Percentiles rank a stretch among this genome's conserved stretches.
phyloP scores from a whole-genome alignment of 371 early-diverging fungal species.

The Mucor saturninus region DNA sequence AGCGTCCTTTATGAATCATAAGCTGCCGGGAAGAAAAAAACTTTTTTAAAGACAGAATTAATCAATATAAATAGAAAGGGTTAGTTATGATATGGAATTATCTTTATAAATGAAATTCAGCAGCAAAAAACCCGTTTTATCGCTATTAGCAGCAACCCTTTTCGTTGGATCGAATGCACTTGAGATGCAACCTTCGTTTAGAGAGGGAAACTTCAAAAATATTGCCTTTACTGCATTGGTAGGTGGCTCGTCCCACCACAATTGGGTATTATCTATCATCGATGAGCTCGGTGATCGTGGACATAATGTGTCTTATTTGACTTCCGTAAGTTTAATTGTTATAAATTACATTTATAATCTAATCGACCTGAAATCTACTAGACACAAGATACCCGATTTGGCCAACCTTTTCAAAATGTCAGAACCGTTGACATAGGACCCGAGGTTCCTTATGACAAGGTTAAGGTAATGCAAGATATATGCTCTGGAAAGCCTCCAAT shows the following conservation, averaged over 20 bases:
- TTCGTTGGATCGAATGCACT: not conserved
- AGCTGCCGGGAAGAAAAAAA: too few relatives aligned
- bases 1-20: too few relatives aligned
- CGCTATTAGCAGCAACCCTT: too few relatives aligned
- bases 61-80: too few relatives aligned
- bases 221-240: slow-evolving; percentile 6
- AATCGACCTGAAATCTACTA: not conserved
- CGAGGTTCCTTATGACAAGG: not conserved
- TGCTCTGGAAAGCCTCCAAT: not conserved
- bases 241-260: slow-evolving; percentile 18
- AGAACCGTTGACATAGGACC: slow-evolving; percentile 11
- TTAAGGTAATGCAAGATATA: not conserved
- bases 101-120: too few relatives aligned
- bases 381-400: slow-evolving; percentile 8
- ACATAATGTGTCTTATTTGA: slow-evolving; percentile 6
- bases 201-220: slow-evolving; percentile 1
- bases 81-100: too few relatives aligned
- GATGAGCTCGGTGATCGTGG: slow-evolving; percentile 1
- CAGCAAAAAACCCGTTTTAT: too few relatives aligned
- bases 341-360: too few relatives aligned
- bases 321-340: slow-evolving; percentile 12
- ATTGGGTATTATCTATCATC: slow-evolving; percentile 10
- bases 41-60: too few relatives aligned
- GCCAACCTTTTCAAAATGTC: slow-evolving; percentile 6
- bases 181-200: slow-evolving; percentile 3